These are phyloP conservation scores for Umbellularia californica DNA, from an alignment of 164 flowering plant species.

Conservation along the genomic window DNA sequence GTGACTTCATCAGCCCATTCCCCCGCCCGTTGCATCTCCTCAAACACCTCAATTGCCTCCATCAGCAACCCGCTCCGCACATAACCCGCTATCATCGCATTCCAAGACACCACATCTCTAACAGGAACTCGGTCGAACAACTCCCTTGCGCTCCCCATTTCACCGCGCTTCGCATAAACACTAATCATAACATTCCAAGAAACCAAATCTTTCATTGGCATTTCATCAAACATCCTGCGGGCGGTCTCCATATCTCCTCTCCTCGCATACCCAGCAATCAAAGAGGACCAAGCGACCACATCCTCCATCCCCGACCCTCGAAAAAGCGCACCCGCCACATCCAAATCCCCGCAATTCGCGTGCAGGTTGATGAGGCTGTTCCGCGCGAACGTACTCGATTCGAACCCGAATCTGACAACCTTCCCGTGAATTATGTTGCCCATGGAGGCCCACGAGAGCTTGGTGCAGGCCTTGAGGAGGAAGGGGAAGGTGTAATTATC, in stretches of 20 bases:
- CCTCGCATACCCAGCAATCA: conserved; percentile 70
- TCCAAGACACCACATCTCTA: conserved; percentile 64
- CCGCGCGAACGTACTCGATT: conserved; percentile 43
- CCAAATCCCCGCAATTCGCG: conserved; percentile 65
- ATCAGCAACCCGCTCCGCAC: conserved; percentile 33
- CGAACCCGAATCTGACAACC: conserved; percentile 52
- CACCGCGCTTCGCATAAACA: conserved; percentile 58
- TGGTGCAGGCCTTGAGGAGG: conserved; percentile 69
- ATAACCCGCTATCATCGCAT: conserved; percentile 61
- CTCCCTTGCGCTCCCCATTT: conserved; percentile 55
- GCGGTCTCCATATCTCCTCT: conserved; percentile 53
- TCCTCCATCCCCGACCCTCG: conserved; percentile 41
- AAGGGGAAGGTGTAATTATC: conserved; percentile 67
- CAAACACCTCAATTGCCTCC: conserved; percentile 53
- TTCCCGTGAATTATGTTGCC: conserved; percentile 54
- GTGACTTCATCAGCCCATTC: conserved; percentile 63
- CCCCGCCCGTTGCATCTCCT: conserved; percentile 51
- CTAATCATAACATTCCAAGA: conserved; percentile 92
- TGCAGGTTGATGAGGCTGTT: conserved; percentile 68
- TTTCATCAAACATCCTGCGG: conserved; percentile 50
- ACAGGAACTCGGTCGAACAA: conserved; percentile 47
- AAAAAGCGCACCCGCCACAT: conserved; percentile 44
- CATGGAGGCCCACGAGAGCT: conserved; percentile 45
- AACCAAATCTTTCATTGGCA: conserved; percentile 71
- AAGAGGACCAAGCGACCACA: conserved; percentile 74